Evolutionary conservation across 345 rosid genomes (phyloP).

Genomic region (Gossypium mustelinum): DNA sequence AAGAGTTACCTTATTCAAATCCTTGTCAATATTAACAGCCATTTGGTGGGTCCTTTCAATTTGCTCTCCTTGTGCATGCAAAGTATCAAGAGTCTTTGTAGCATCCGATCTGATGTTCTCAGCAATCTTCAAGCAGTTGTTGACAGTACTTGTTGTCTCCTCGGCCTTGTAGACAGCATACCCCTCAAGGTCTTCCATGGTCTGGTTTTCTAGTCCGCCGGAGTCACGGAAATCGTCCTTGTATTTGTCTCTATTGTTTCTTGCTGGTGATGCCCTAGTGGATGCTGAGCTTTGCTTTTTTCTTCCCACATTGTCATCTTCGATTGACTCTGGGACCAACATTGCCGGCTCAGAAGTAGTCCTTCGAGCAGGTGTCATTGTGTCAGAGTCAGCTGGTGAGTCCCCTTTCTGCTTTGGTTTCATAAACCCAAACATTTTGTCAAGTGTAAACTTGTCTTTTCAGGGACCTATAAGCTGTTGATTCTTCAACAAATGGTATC

Average conservation of each 20-base stretch:
- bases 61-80: conserved; percentile 89
- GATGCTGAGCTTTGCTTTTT: conserved; percentile 21
- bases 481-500: conserved; percentile 3
- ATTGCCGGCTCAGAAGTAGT: conserved; percentile 59
- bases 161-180: conserved; percentile 83
- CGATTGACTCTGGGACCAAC: conserved; percentile 31
- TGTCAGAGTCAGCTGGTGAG: conserved; percentile 18
- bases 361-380: conserved; percentile 46
- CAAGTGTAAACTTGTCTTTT: not conserved
- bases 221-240: conserved; percentile 59
- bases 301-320: conserved; percentile 20
- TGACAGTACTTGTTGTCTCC: conserved; percentile 70
- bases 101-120: conserved; percentile 76
- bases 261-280: conserved; percentile 25
- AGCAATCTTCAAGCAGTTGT: conserved; percentile 76
- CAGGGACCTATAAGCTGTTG: conserved; percentile 6
- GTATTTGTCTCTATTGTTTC: conserved; percentile 35
- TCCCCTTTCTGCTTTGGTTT: conserved; percentile 28
- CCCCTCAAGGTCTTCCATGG: conserved; percentile 73
- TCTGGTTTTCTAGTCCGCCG: conserved; percentile 75
- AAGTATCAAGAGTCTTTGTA: conserved; percentile 67
- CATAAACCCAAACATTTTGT: conserved; percentile 65
- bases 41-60: conserved; percentile 65
- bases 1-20: conserved; percentile 59
- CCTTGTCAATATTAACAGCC: conserved; percentile 77